Base-by-base conservation (phyloP, 495 filamentous ascomycete species). In the Geoglossum glabrum region DNA sequence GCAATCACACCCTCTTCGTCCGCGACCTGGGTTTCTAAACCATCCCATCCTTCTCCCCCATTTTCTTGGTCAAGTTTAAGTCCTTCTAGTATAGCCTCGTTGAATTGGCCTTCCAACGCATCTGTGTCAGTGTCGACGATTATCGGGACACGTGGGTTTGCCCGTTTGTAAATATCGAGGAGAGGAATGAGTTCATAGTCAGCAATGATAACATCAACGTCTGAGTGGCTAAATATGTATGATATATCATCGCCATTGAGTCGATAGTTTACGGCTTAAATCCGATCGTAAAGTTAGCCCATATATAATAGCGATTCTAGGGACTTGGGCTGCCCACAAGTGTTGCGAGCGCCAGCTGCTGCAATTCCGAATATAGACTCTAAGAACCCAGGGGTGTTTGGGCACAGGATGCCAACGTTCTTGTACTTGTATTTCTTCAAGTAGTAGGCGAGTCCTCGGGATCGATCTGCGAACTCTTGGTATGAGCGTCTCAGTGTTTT, bases 381-480 rank as follows among this genome's bases (percentile, higher is more conserved):
- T 21, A 97, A 71, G 66, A 96, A 96, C 0, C 88, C 92, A 2
- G 92, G 92, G 5, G 92, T 98, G 66, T 98, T 98, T 0, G 93
- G 83, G 23, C 79, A 80, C 4, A 98, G 74, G 40, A 98, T 81
- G 5, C 92, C 92, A 1, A 84, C 76, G 57, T 84, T 77, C 65
- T 78, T 83, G 63, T 76, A 79, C 8, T 74, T 75, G 57, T 83
- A 76, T 64, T 86, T 85, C 49, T 75, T 77, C 54, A 97, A 67
- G 67, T 83, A 97, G 68, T 92, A 97, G 9, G 86, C 89, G 23
- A 98, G 69, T 0, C 93, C 92, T 36, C 84, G 70, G 0, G 92
- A 85, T 8, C 93, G 83, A 62, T 92, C 85, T 17, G 92, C 87
- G 45, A 85, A 75, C 62, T 94, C 85, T 56, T 72, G 67, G 65